A percentile compares a stretch with the other conserved stretches of the same genome.
phyloP scores from a whole-genome alignment of 805 yeast genomes.

The Isabelozyma pseudorhagii region DNA sequence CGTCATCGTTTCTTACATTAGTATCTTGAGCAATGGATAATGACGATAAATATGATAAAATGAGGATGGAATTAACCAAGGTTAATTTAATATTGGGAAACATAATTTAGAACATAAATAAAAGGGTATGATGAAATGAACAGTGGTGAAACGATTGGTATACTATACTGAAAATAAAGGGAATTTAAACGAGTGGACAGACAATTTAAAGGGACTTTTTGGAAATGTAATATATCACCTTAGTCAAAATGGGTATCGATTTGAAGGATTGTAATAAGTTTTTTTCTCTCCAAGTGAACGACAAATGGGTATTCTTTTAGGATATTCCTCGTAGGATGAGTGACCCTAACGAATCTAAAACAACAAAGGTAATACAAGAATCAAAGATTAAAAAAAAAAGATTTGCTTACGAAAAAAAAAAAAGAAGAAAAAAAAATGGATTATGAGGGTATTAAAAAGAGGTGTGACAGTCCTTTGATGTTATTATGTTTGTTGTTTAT shows the following conservation, averaged over 20 bases:
- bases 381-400: background rate
- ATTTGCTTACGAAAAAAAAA: background rate
- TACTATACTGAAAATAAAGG: background rate
- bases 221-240: background rate
- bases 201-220: background rate
- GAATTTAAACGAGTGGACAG: background rate
- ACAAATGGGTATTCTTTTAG: background rate
- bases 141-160: background rate
- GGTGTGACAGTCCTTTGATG: background rate
- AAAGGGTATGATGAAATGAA: too few species aligned
- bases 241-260: too few species aligned
- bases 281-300: background rate
- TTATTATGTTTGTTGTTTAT: background rate
- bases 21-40: background rate
- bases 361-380: background rate
- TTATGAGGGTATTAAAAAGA: background rate
- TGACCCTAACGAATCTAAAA: background rate
- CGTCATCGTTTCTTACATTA: background rate
- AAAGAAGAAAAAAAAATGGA: background rate
- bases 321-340: background rate
- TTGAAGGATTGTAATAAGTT: background rate
- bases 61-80: background rate
- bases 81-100: background rate
- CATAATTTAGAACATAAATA: background rate
- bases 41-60: background rate